Evolutionary conservation across 495 filamentous ascomycete genomes (phyloP), one percentile per base, ranked within the genome.

Genomic region (Annulohypoxylon stygium): DNA sequence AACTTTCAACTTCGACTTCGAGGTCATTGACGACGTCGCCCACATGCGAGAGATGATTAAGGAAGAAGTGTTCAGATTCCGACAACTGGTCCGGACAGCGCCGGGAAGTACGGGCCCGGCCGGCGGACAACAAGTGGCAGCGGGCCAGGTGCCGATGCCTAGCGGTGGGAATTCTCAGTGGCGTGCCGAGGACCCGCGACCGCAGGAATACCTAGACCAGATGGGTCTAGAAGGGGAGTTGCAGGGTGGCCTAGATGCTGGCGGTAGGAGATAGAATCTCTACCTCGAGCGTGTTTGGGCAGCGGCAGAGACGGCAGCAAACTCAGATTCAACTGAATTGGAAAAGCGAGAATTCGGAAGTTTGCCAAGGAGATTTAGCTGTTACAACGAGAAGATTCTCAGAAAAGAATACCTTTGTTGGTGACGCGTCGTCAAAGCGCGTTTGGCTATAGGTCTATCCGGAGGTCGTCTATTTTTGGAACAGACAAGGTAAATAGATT

Each of bases 1-100:
- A 6, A 93, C 95, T 37, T 99, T 99, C 83, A 94, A 98, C 86
- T 99, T 99, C 86, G 92, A 93, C 81, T 99, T 99, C 76, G 96
- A 99, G 79, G 90, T 97, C 37, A 90, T 97, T 18, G 95, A 99
- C 23, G 95, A 97, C 47, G 93, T 98, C 41, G 83, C 79, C 39
- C 92, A 97, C 75, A 98, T 99, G 96, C 91, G 94, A 74, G 90
- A 91, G 83, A 97, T 98, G 96, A 99, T 99, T 74, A 86, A 97
- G 68, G 91, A 94, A 23, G 96, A 99, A 79, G 97, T 98, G 9
- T 83, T 89, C 70, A 86, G 89, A 64, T 99, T 99, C 88, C 88
- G 96, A 77, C 77, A 87, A 65, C 74, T 81, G 23, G 96, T 98
- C 37, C 87, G 96, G 33, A 86, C 87, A 39, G 91, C 88, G 69